These are phyloP conservation scores for Epichloe baconii DNA, from an alignment of 2,329 filamentous ascomycete genomes.

Conservation along the genomic window DNA sequence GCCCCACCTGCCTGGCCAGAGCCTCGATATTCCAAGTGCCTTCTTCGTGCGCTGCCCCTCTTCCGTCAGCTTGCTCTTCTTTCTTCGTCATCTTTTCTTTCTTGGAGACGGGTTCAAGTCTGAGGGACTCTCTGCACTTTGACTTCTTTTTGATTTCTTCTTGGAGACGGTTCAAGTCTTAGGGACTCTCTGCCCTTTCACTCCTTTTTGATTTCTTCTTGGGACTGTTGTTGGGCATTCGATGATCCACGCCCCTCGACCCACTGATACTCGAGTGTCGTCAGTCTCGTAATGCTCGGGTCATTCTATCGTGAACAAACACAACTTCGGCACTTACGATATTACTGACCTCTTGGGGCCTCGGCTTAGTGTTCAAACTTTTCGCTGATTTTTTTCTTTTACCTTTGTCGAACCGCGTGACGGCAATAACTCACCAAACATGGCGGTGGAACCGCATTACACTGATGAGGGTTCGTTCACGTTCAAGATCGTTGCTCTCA, in stretches of 20 bases:
- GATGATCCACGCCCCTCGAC: neutral
- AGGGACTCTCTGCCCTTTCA: neutral
- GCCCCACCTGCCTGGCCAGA: conserved; percentile 1
- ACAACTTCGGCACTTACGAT: neutral
- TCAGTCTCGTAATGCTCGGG: neutral
- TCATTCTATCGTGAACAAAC: neutral
- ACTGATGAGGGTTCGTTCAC: conserved; percentile 6
- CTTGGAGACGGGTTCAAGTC: neutral
- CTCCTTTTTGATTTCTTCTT: neutral
- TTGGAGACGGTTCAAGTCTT: neutral
- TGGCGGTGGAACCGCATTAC: conserved; percentile 2
- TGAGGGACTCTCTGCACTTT: neutral
- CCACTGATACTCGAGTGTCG: neutral
- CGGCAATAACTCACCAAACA: neutral
- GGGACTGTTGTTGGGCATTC: neutral
- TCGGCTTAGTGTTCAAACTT: too few relatives aligned
- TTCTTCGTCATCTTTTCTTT: neutral
- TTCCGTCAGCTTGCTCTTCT: neutral
- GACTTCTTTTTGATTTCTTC: neutral
- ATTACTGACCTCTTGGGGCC: neutral
- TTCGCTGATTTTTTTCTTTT: neutral
- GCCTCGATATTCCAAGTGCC: neutral
- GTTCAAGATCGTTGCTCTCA: neutral
- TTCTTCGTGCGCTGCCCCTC: neutral
- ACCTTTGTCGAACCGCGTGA: neutral